Base-by-base conservation (phyloP, 805 yeast species). In the Teunomyces stri region DNA sequence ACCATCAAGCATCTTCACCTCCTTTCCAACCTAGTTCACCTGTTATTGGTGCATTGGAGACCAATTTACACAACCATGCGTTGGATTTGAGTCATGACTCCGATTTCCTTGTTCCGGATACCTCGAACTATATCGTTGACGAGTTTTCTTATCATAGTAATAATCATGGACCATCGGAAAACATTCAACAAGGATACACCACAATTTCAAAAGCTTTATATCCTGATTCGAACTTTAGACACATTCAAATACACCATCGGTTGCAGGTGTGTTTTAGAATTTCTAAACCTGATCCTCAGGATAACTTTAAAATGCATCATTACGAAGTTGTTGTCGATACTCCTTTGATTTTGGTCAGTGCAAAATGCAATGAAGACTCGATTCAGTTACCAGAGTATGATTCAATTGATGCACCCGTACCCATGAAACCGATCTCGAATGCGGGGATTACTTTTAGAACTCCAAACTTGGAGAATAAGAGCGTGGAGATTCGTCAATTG, bases 241-340 rank as follows among this genome's bases (percentile, higher is more conserved):
- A 82, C 56, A 74, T 87, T 39, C 80, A 76, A 53, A 73, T 85
- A 13, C 74, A 78, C 46, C 95, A 87, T 61, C 70, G 90, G 43
- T 62, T 87, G 43, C 94, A 87, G 60, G 75, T 87, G 4, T 81
- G 86, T 55, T 76, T 87, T 47, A 69, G 94, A 47, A 80, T 87
- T 22, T 80, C 87, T 10, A 81, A 78, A 54, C 81, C 81, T 1
- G 86, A 83, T 49, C 74, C 79, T 0, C 60, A 65, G 41, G 75
- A 56, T 45, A 59, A 67, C 47, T 59, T 43, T 48, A 79, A 78
- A 51, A 65, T 81, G 68, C 89, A 85, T 56, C 91, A 87, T 61
- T 87, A 83, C 57, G 95, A 87, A 55, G 91, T 87, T 16, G 80
- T 87, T 38, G 85, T 87, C 34, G 94, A 87, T 59, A 85, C 92